These are phyloP conservation scores for Kregervanrija pseudodelftensis DNA, from an alignment of 805 yeast species.

Conservation along the genomic window DNA sequence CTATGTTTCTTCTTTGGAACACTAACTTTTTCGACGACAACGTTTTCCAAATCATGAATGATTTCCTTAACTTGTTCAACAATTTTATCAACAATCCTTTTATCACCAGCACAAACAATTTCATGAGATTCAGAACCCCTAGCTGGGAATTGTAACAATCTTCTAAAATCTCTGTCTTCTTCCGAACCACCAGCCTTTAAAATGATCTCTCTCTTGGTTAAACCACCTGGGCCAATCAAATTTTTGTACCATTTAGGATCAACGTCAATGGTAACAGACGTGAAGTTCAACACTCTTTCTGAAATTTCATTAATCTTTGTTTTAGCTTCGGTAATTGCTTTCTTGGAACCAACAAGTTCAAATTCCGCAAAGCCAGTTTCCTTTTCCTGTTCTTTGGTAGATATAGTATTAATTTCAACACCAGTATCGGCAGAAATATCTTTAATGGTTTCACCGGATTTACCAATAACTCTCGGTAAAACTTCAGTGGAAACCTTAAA, in stretches of 20 bases:
- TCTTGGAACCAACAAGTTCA: slow-evolving; percentile 69
- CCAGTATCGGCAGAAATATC: slow-evolving; percentile 69
- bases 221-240: slow-evolving; percentile 75
- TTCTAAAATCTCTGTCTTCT: slow-evolving; percentile 38
- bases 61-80: slow-evolving; percentile 54
- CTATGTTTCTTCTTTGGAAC: slow-evolving; percentile 72
- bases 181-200: slow-evolving; percentile 70
- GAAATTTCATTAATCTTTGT: slow-evolving; percentile 56
- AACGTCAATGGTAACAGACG: slow-evolving; percentile 53
- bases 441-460: slow-evolving; percentile 74
- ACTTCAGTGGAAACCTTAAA: slow-evolving; percentile 64
- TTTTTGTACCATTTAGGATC: slow-evolving; percentile 68
- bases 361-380: slow-evolving; percentile 53
- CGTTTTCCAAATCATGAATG: slow-evolving; percentile 57
- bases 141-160: slow-evolving; percentile 63
- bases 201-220: slow-evolving; percentile 65
- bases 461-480: slow-evolving; percentile 86
- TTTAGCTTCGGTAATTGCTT: slow-evolving; percentile 67
- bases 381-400: slow-evolving; percentile 35
- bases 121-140: slow-evolving; percentile 50
- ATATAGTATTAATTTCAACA: slow-evolving; percentile 43
- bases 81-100: slow-evolving; percentile 61
- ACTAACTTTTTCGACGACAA: slow-evolving; percentile 42
- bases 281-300: slow-evolving; percentile 54
- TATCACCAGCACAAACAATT: slow-evolving; percentile 69